Base-by-base conservation (phyloP, 768 basidiomycete genomes). In the Chlorophyllum brunneum region DNA sequence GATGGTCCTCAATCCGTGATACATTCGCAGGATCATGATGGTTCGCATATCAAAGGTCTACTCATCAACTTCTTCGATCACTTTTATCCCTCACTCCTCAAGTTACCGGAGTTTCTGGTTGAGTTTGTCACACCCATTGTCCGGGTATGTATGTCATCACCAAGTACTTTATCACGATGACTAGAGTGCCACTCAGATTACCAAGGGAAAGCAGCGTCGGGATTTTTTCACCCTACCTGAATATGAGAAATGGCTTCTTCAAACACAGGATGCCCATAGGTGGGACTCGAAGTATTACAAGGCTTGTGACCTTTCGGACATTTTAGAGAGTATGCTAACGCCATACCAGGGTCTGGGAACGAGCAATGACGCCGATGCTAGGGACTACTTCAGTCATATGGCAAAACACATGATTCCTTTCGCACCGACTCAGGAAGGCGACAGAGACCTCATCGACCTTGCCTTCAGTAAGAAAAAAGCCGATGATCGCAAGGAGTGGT, bases 381-480 rank as follows among this genome's bases (percentile, higher is more conserved):
- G 92, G 52, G 85, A 87, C 58, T 99, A 98, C 70, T 99, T 99
- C 66, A 78, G 86, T 54, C 79, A 89, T 61, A 94, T 98, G 82
- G 76, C 77, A 62, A 95, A 88, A 63, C 97, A 99, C 63, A 88
- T 95, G 79, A 91, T 99, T 50, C 89, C 92, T 0, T 98, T 99
- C 70, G 79, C 88, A 2, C 70, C 83, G 2, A 85, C 83, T 3
- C 82, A 88, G 62, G 79, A 85, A 0, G 93, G 86, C 2, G 97
- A 98, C 59, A 83, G 82, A 39, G 85, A 85, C 5, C 77, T 98
- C 30, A 95, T 99, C 55, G 97, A 99, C 34, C 84, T 99, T 51
- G 97, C 97, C 0, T 99, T 99, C 77, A 98, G 92, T 75, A 99
- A 98, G 82, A 98, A 98, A 78, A 98, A 95, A 64, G 91, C 94